These are phyloP conservation scores for Penicillium sumatraense DNA, from an alignment of 2,329 filamentous ascomycete genomes.

Conservation along the genomic window DNA sequence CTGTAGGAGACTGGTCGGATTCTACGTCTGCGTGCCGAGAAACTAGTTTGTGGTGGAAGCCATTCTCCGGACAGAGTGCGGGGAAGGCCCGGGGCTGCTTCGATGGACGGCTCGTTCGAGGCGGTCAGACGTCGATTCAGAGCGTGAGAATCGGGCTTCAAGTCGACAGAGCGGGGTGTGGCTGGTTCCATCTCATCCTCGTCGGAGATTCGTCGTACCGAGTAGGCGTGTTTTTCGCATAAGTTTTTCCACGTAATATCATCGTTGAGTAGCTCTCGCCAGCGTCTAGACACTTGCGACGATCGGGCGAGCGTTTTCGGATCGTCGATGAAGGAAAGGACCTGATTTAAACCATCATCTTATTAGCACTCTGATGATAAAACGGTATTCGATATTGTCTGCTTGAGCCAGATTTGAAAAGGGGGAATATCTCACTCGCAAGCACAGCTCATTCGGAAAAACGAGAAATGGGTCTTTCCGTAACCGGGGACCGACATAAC, in stretches of 20 bases:
- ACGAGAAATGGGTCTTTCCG: slow-evolving; percentile 96
- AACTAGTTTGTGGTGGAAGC: slow-evolving; percentile 34
- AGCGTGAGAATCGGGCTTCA: slow-evolving; percentile 24
- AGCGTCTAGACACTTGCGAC: slow-evolving; percentile 93
- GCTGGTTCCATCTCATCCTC: slow-evolving; percentile 44
- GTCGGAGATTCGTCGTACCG: slow-evolving; percentile 68
- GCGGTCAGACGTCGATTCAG: slow-evolving; percentile 25
- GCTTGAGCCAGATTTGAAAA: too few relatives aligned
- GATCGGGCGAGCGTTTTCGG: slow-evolving; percentile 90
- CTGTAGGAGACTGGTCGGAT: slow-evolving; percentile 81
- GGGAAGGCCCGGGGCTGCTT: slow-evolving; percentile 53
- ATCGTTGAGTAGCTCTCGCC: slow-evolving; percentile 91
- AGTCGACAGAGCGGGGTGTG: slow-evolving; percentile 31
- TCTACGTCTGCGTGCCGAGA: slow-evolving; percentile 50
- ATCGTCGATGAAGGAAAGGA: slow-evolving; percentile 96
- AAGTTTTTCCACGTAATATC: slow-evolving; percentile 98
- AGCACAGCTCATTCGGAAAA: slow-evolving; percentile 88
- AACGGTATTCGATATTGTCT: too few relatives aligned
- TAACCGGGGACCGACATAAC: slow-evolving; percentile 89
- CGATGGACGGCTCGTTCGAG: slow-evolving; percentile 46
- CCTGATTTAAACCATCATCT: slow-evolving; percentile 54
- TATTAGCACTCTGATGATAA: slow-evolving; percentile 13
- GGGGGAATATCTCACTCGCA: slow-evolving; percentile 66
- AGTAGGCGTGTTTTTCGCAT: slow-evolving; percentile 95
- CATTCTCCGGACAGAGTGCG: slow-evolving; percentile 39